These are phyloP conservation scores for Suhomyces maxii DNA, from an alignment of 1,139 yeast species.

Conservation along the genomic window DNA sequence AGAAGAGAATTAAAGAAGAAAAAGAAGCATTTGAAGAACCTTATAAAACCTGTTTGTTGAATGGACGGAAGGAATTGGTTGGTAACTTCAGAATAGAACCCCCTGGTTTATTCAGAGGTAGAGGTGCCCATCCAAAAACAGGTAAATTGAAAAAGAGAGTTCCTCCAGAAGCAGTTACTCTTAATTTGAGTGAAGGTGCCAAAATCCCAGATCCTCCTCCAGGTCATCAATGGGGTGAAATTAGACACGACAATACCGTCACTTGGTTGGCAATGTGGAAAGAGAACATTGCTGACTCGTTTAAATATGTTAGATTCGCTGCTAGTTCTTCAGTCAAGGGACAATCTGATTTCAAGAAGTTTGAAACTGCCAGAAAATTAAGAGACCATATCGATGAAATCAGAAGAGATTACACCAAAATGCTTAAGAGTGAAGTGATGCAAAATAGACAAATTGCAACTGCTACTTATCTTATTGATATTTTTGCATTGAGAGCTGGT, in stretches of 20 bases:
- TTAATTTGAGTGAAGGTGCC: slow-evolving; percentile 75
- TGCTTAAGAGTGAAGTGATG: slow-evolving; percentile 76
- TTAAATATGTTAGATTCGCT: slow-evolving; percentile 88
- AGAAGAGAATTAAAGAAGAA: slow-evolving; percentile 68
- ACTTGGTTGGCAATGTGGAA: slow-evolving; percentile 98
- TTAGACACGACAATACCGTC: slow-evolving; percentile 84
- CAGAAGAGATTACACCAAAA: slow-evolving; percentile 70
- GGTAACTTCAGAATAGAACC: slow-evolving; percentile 96
- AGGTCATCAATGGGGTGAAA: slow-evolving; percentile 90
- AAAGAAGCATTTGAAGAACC: slow-evolving; percentile 78
- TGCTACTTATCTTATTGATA: slow-evolving; percentile 89
- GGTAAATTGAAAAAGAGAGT: slow-evolving; percentile 86
- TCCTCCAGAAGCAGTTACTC: slow-evolving; percentile 81
- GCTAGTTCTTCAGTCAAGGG: slow-evolving; percentile 92
- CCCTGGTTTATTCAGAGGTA: slow-evolving; percentile 92
- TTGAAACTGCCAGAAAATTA: slow-evolving; percentile 88
- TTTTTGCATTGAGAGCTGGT: slow-evolving; percentile 96
- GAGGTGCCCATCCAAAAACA: slow-evolving; percentile 96
- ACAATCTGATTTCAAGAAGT: slow-evolving; percentile 84
- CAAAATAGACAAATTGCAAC: slow-evolving; percentile 90
- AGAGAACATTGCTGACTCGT: slow-evolving; percentile 81
- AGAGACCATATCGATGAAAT: slow-evolving; percentile 70
- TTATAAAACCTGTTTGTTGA: slow-evolving; percentile 73
- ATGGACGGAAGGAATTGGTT: slow-evolving; percentile 88
- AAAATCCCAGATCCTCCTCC: slow-evolving; percentile 79